These are phyloP conservation scores for Lophium mytilinum DNA, from an alignment of 495 filamentous ascomycete species.

Conservation along the genomic window DNA sequence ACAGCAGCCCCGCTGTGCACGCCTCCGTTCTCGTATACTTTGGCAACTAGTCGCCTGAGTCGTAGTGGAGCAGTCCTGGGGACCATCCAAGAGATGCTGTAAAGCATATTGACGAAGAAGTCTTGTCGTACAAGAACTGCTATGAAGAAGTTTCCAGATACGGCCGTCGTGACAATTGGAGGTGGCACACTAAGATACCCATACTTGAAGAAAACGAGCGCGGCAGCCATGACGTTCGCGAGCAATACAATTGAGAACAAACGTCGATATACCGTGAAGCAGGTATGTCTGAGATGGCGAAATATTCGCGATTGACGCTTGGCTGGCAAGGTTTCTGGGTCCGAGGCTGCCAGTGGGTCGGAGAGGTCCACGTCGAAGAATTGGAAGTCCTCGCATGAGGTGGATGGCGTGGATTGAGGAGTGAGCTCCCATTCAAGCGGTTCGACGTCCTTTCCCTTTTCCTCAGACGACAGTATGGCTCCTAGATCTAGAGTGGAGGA, in stretches of 20 bases:
- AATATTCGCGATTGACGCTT: slow-evolving; percentile 4
- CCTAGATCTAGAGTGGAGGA: too few species aligned
- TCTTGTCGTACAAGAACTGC: slow-evolving; percentile 22
- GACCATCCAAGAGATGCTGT: slow-evolving; percentile 10
- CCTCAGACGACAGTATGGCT: too few species aligned
- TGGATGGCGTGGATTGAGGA: too few species aligned
- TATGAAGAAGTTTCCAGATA: slow-evolving; percentile 17
- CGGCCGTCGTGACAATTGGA: slow-evolving; percentile 10
- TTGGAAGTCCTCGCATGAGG: neutral
- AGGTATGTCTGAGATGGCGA: slow-evolving; percentile 3
- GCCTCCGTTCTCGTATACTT: slow-evolving; percentile 21
- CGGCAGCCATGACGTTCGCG: slow-evolving; percentile 6
- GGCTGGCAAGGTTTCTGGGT: slow-evolving; percentile 2
- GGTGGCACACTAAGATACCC: neutral
- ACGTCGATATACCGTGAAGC: slow-evolving; percentile 13
- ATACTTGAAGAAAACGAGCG: neutral
- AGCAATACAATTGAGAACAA: slow-evolving; percentile 20
- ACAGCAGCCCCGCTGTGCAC: slow-evolving; percentile 20
- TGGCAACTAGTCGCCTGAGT: slow-evolving; percentile 11
- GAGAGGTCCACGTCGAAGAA: neutral
- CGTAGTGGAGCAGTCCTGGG: slow-evolving; percentile 15
- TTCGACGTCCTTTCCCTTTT: too few species aligned
- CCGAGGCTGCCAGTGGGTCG: neutral
- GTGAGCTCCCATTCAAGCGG: too few species aligned
- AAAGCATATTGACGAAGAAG: slow-evolving; percentile 18